Evolutionary conservation across 441 rosid species (phyloP).

Genomic region (Euphorbia celastroides): DNA sequence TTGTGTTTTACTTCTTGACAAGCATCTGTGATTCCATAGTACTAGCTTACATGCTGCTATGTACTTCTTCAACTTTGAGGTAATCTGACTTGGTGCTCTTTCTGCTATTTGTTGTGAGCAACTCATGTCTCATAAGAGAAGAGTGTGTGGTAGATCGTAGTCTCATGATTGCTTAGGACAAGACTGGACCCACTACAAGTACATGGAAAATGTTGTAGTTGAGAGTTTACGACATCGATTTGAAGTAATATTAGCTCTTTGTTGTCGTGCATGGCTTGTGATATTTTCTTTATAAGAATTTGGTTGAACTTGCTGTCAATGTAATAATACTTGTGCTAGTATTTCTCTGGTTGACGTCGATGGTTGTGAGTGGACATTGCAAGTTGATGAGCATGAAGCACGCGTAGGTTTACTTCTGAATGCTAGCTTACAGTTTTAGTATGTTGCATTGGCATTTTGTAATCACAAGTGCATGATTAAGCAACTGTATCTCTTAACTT

Average conservation of each 20-base stretch:
- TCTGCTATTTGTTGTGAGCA: neutral
- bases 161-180: neutral
- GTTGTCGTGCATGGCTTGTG: neutral
- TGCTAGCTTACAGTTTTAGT: neutral
- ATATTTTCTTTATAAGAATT: slow-evolving; percentile 7
- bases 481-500: neutral
- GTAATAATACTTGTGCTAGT: neutral
- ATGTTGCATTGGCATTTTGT: neutral
- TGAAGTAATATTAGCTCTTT: neutral
- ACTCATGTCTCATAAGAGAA: neutral
- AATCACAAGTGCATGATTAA: neutral
- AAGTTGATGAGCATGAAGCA: neutral
- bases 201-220: neutral
- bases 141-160: neutral
- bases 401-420: neutral
- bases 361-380: neutral
- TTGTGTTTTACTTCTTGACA: neutral
- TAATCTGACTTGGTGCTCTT: neutral
- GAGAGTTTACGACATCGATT: neutral
- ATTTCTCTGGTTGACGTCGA: neutral
- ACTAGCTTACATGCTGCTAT: neutral
- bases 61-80: neutral
- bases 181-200: neutral
- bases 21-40: neutral
- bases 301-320: neutral